Evolutionary conservation across 1,284 basidiomycete genomes (phyloP).

Genomic region (Gymnopus androsaceus): DNA sequence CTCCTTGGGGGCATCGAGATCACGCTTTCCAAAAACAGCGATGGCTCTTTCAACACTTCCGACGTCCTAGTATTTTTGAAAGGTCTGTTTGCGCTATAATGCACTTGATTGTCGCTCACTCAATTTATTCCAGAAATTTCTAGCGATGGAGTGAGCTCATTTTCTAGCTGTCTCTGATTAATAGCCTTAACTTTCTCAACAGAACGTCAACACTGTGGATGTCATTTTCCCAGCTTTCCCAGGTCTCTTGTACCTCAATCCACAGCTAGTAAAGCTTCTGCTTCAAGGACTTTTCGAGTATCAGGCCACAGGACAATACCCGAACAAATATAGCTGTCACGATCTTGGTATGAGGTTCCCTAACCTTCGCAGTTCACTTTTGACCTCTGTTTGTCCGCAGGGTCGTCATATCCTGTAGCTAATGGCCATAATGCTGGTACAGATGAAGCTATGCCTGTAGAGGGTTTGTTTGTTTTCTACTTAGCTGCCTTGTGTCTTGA

Average conservation of each 20-base stretch:
- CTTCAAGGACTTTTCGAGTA: constrained; percentile 67
- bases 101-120: background rate
- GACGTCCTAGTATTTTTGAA: constrained; percentile 68
- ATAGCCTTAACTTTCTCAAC: constrained; percentile 9
- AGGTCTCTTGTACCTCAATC: constrained; percentile 63
- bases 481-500: background rate
- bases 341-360: constrained; percentile 25
- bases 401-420: constrained; percentile 47
- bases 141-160: constrained; percentile 55
- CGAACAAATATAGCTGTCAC: constrained; percentile 63
- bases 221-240: constrained; percentile 75
- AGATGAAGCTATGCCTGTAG: constrained; percentile 59
- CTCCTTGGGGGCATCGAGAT: constrained; percentile 61
- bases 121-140: constrained; percentile 53
- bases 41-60: constrained; percentile 54
- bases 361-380: background rate
- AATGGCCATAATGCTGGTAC: constrained; percentile 64
- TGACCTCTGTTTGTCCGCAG: constrained; percentile 23
- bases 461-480: constrained; percentile 2
- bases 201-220: constrained; percentile 74
- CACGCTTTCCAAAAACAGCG: constrained; percentile 52
- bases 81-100: constrained; percentile 34
- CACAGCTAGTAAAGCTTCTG: constrained; percentile 58
- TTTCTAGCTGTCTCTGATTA: background rate
- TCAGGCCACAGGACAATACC: constrained; percentile 65